Percentiles rank a stretch among this genome's conserved stretches.
Evolutionary conservation across 176 grass and related monocot species (phyloP).

Genomic region (Echinochloa phyllopogon): DNA sequence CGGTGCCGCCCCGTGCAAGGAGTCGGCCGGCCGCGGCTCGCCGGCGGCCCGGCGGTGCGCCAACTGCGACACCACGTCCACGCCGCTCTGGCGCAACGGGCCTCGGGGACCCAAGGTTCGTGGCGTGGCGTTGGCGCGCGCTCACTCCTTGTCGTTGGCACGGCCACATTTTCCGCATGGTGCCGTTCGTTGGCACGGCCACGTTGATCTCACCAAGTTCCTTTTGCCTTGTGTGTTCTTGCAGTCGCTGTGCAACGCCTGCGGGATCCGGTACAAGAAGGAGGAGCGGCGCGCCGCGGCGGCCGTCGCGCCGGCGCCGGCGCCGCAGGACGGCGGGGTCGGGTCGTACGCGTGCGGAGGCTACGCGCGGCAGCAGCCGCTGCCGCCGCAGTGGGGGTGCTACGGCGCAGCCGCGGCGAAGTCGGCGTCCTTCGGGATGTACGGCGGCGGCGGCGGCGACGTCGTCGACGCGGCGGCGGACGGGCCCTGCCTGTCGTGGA

Average conservation of each 20-base stretch:
- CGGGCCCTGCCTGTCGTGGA: slow-evolving; percentile 61
- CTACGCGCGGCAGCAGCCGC: slow-evolving; percentile 41
- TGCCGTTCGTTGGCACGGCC: neutral
- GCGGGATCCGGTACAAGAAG: slow-evolving; percentile 90
- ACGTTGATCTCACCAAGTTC: neutral
- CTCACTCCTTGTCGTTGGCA: neutral
- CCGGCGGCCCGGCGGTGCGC: slow-evolving; percentile 62
- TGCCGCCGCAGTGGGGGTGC: slow-evolving; percentile 64
- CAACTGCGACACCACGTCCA: slow-evolving; percentile 85
- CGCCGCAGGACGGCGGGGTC: slow-evolving; percentile 2
- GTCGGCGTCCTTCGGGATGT: slow-evolving; percentile 41
- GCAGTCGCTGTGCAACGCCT: slow-evolving; percentile 93
- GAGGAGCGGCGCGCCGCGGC: slow-evolving; percentile 76
- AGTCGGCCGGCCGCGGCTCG: neutral
- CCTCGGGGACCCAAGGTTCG: slow-evolving; percentile 80
- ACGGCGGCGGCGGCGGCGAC: slow-evolving; percentile 29
- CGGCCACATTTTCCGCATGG: neutral
- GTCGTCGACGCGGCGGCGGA: slow-evolving; percentile 36
- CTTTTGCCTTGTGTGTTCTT: neutral
- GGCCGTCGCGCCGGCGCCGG: slow-evolving; percentile 25
- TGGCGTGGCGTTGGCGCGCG: neutral
- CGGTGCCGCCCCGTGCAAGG: neutral
- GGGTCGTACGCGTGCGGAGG: slow-evolving; percentile 38
- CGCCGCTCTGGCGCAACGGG: slow-evolving; percentile 86
- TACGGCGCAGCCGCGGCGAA: slow-evolving; percentile 45